Conservation (phyloP, 2,329 filamentous ascomycete species). For the Phymatotrichopsis omnivora region DNA sequence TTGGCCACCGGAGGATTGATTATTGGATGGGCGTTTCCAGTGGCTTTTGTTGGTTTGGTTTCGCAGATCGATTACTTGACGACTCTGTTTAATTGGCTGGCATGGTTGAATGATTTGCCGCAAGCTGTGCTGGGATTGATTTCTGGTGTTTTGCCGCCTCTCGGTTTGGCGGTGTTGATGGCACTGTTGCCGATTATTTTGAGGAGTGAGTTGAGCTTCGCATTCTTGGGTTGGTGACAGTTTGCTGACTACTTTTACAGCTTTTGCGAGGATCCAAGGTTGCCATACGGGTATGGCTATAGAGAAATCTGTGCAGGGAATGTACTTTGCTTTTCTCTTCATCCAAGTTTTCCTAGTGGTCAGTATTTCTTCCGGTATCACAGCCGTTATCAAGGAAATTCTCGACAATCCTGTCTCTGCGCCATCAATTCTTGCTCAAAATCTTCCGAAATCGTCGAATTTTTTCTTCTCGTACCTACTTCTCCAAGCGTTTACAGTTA, state of each 20-base stretch:
- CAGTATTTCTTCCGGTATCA: constrained; percentile 68
- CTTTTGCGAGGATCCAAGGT: constrained; percentile 30
- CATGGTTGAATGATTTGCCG: constrained; percentile 56
- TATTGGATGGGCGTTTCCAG: constrained; percentile 80
- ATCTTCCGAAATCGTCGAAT: constrained; percentile 77
- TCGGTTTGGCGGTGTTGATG: constrained; percentile 66
- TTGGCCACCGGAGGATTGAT: constrained; percentile 62
- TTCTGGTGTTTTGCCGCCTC: constrained; percentile 75
- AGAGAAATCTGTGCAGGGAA: constrained; percentile 57
- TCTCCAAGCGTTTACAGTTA: constrained; percentile 82
- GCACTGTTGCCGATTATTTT: constrained; percentile 73
- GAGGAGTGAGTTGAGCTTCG: constrained; percentile 15
- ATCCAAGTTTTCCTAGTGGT: constrained; percentile 91
- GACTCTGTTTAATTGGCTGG: constrained; percentile 54
- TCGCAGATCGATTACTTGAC: constrained; percentile 67
- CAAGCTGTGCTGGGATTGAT: constrained; percentile 54
- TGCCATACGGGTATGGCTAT: constrained; percentile 30
- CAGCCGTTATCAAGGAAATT: constrained; percentile 53
- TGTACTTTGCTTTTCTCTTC: constrained; percentile 90
- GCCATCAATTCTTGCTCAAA: constrained; percentile 60
- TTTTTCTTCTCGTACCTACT: constrained; percentile 99
- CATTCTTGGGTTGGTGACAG: constrained; percentile 15
- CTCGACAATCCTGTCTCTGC: constrained; percentile 56
- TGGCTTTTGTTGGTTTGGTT: constrained; percentile 74
- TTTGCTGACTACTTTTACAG: constrained; percentile 21